A percentile compares a stretch with the other conserved stretches of the same genome.
Conservation (phyloP, 2,329 filamentous ascomycete species). For the Monosporascus cannonballus region DNA sequence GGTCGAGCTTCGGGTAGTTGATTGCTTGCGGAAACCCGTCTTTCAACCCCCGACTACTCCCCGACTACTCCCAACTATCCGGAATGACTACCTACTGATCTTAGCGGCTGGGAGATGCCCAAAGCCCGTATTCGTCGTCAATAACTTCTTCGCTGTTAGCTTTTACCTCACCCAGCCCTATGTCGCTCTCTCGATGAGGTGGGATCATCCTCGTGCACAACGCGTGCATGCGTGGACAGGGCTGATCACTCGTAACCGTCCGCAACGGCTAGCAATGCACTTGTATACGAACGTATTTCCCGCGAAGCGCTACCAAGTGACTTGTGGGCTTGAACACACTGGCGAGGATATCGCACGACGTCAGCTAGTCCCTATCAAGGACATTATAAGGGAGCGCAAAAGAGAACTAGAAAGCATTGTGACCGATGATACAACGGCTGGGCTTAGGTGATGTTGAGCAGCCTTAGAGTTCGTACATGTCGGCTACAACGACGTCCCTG, state of each 20-base stretch:
- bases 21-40: too few relatives aligned
- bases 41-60: too few relatives aligned
- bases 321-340: constrained; percentile 44
- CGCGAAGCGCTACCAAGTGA: background rate
- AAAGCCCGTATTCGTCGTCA: constrained; percentile 48
- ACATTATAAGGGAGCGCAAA: constrained; percentile 49
- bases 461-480: constrained; percentile 35
- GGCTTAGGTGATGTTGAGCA: constrained; percentile 31
- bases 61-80: too few relatives aligned
- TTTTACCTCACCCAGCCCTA: constrained; percentile 56
- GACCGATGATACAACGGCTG: constrained; percentile 4
- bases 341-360: constrained; percentile 52
- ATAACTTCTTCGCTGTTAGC: constrained; percentile 44
- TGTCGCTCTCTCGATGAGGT: constrained; percentile 51
- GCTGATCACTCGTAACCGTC: constrained; percentile 39
- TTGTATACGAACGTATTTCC: constrained; percentile 32
- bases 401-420: background rate
- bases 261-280: constrained; percentile 60
- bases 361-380: constrained; percentile 52
- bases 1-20: too few relatives aligned
- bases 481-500: constrained; percentile 36
- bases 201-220: constrained; percentile 24
- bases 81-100: too few relatives aligned
- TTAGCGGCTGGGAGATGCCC: constrained; percentile 17
- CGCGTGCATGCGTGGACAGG: constrained; percentile 7